A percentile compares a stretch with the other conserved stretches of the same genome.
Evolutionary conservation across 2,329 filamentous ascomycete genomes (phyloP).

Genomic region (Thielaviopsis ethacetica): DNA sequence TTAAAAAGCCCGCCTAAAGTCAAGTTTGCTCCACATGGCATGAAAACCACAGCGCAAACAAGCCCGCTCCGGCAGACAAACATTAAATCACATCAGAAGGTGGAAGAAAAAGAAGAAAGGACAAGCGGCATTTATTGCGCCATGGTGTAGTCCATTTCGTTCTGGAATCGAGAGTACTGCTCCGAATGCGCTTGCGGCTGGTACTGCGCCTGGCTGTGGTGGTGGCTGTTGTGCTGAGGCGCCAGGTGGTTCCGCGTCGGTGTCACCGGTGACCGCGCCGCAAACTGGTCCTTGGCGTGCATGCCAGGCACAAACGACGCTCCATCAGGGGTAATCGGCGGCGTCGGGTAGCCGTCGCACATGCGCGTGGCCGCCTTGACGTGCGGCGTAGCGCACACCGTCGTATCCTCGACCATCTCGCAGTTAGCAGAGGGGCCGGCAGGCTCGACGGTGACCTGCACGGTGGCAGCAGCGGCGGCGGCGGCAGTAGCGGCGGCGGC

Average conservation of each 20-base stretch:
- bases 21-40: no score
- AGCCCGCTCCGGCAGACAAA: background rate
- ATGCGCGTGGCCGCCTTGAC: slow-evolving; percentile 41
- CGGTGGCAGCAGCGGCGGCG: slow-evolving; percentile 24
- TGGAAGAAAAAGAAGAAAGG: background rate
- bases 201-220: slow-evolving; percentile 16
- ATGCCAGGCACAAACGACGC: slow-evolving; percentile 33
- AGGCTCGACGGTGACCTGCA: slow-evolving; percentile 44
- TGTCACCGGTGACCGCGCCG: slow-evolving; percentile 44
- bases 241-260: slow-evolving; percentile 34
- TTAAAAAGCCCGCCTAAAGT: slow-evolving; percentile 28
- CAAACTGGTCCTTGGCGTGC: slow-evolving; percentile 32
- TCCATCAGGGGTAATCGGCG: slow-evolving; percentile 69
- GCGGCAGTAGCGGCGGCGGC: slow-evolving; percentile 41
- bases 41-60: background rate
- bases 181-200: slow-evolving; percentile 10
- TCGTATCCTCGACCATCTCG: slow-evolving; percentile 28
- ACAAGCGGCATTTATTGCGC: slow-evolving; percentile 1
- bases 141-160: slow-evolving; percentile 11
- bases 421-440: slow-evolving; percentile 52
- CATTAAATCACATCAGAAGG: background rate
- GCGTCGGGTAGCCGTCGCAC: slow-evolving; percentile 60
- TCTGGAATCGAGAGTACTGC: slow-evolving; percentile 7
- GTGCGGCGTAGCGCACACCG: slow-evolving; percentile 63
- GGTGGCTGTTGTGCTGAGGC: slow-evolving; percentile 15